Percentiles rank a stretch among this genome's conserved stretches.
These are phyloP conservation scores for Nicotiana rustica DNA, from an alignment of 305 asterid genomes.

Conservation along the genomic window DNA sequence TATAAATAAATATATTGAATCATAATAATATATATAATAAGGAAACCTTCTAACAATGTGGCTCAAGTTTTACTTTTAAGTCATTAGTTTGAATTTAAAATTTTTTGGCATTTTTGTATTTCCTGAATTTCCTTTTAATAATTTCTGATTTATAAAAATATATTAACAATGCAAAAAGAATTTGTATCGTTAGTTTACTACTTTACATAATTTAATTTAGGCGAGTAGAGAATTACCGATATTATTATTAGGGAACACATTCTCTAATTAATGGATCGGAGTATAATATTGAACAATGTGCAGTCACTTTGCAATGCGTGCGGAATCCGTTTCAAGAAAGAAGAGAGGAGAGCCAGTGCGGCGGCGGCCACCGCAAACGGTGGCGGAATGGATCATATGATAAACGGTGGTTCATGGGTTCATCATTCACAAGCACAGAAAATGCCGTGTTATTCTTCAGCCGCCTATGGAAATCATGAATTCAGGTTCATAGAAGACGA, in stretches of 20 bases:
- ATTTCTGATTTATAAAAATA: too few relatives aligned
- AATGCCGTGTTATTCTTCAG: constrained; percentile 47
- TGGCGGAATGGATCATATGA: constrained; percentile 44
- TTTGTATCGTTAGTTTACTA: too few relatives aligned
- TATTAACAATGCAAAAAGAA: too few relatives aligned
- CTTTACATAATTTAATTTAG: too few relatives aligned
- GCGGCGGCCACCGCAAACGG: constrained; percentile 46
- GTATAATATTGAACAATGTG: constrained; percentile 23
- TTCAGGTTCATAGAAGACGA: constrained; percentile 66
- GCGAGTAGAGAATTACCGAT: too few relatives aligned
- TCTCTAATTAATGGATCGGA: background rate
- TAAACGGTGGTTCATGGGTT: constrained; percentile 60
- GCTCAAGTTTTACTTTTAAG: too few relatives aligned
- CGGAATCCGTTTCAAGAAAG: constrained; percentile 95
- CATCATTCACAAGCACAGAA: constrained; percentile 58
- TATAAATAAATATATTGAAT: too few relatives aligned
- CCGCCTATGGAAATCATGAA: constrained; percentile 59
- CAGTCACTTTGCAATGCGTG: constrained; percentile 98
- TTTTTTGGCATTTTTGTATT: too few relatives aligned
- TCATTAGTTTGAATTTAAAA: too few relatives aligned
- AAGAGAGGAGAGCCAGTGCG: constrained; percentile 88
- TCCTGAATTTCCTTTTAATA: too few relatives aligned
- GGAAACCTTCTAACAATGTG: too few relatives aligned
- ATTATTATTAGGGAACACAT: background rate
- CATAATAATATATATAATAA: too few relatives aligned